Conservation (phyloP, 176 grass and related monocot species). For the Musa acuminata region DNA sequence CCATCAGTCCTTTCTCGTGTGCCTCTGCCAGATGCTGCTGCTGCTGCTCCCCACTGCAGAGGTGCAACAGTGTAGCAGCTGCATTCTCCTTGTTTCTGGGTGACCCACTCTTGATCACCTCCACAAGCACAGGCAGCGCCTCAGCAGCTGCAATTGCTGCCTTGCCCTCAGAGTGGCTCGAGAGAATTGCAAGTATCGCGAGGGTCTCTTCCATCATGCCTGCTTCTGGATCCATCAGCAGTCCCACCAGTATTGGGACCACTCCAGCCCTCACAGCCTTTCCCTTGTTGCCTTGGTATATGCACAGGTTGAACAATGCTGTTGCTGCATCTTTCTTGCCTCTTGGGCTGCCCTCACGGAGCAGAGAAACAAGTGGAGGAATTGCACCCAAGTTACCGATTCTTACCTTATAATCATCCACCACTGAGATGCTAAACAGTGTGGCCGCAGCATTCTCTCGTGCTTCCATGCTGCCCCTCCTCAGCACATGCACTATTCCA, state of each 20-base stretch:
- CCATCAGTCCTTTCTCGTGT: constrained; percentile 47
- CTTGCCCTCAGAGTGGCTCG: constrained; percentile 71
- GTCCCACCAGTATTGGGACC: constrained; percentile 54
- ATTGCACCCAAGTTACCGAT: constrained; percentile 74
- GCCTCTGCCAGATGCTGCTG: constrained; percentile 66
- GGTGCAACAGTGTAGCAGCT: constrained; percentile 69
- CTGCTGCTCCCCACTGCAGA: constrained; percentile 67
- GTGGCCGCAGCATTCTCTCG: constrained; percentile 95
- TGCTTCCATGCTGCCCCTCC: constrained; percentile 89
- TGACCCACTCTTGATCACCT: constrained; percentile 59
- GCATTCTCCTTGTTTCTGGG: constrained; percentile 84
- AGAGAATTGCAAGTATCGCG: constrained; percentile 74
- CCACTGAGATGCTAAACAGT: constrained; percentile 80
- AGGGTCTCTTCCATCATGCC: constrained; percentile 75
- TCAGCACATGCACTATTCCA: constrained; percentile 72
- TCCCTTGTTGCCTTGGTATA: constrained; percentile 87
- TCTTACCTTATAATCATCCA: constrained; percentile 79
- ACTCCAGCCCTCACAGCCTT: constrained; percentile 79
- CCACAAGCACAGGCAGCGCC: constrained; percentile 60
- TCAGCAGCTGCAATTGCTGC: constrained; percentile 44
- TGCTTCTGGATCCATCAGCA: constrained; percentile 43
- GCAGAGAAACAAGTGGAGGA: constrained; percentile 59
- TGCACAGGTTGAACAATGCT: constrained; percentile 79
- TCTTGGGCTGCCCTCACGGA: constrained; percentile 61
- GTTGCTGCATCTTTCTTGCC: constrained; percentile 85